phyloP scores from a whole-genome alignment of 139 green algal genomes.

The Micractinium sp. region DNA sequence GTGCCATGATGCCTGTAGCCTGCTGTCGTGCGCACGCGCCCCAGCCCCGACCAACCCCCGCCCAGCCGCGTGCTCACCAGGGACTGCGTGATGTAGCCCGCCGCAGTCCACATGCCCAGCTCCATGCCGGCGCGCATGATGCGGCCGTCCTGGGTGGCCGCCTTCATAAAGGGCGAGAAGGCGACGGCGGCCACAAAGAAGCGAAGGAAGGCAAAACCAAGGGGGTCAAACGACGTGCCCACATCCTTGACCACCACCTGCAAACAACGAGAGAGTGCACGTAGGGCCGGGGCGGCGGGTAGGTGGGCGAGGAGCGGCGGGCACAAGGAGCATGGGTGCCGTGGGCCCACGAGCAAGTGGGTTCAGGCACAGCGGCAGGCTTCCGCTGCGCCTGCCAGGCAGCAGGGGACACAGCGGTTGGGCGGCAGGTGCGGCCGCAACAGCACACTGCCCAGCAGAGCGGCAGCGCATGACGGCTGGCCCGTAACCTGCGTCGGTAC shows the following conservation, averaged over 20 bases:
- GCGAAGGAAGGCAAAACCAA: slow-evolving; percentile 42
- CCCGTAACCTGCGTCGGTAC: neutral
- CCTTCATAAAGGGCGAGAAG: slow-evolving; percentile 51
- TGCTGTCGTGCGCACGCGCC: too few relatives aligned
- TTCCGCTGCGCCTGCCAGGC: too few relatives aligned
- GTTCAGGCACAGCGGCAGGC: too few relatives aligned
- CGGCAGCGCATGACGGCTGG: too few relatives aligned
- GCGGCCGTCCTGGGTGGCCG: slow-evolving; percentile 7
- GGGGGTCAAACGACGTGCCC: slow-evolving; percentile 36
- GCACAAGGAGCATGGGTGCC: neutral
- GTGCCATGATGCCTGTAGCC: too few relatives aligned
- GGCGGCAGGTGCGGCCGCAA: too few relatives aligned
- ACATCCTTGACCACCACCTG: slow-evolving; percentile 55
- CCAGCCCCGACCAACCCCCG: too few relatives aligned
- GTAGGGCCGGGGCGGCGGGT: neutral
- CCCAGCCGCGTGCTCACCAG: neutral
- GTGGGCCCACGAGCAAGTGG: too few relatives aligned
- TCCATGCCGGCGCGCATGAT: slow-evolving; percentile 48
- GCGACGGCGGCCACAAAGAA: slow-evolving; percentile 53
- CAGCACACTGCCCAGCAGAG: too few relatives aligned
- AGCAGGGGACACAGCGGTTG: too few relatives aligned
- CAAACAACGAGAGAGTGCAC: neutral
- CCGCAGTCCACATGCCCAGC: slow-evolving; percentile 51
- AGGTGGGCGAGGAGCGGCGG: neutral
- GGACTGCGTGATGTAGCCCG: slow-evolving; percentile 66